phyloP scores from a whole-genome alignment of 106 monocot genomes.

The Iris macrosiphon region DNA sequence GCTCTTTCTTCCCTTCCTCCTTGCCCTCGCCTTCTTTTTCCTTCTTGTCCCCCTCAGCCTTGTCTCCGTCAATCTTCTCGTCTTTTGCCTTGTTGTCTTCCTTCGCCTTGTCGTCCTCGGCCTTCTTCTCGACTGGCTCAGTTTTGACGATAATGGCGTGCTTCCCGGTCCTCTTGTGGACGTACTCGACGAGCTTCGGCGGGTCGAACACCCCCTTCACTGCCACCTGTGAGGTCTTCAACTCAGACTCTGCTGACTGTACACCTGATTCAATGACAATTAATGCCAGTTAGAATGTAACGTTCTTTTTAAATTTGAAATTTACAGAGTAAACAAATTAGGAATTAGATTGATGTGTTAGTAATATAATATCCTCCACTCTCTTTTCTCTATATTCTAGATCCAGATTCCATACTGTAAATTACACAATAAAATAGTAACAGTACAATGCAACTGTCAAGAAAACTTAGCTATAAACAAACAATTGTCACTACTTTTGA shows the following conservation, averaged over 20 bases:
- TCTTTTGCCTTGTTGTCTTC: neutral
- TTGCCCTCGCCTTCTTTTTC: conserved; percentile 2
- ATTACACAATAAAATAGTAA: no score
- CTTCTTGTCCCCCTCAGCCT: neutral
- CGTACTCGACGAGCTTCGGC: conserved; percentile 51
- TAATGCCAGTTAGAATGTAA: no score
- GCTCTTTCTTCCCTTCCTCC: conserved; percentile 20
- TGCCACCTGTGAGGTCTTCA: conserved; percentile 64
- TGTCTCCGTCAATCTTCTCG: neutral
- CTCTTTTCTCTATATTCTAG: no score
- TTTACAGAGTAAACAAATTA: no score
- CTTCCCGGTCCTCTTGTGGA: conserved; percentile 80
- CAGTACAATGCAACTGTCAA: no score
- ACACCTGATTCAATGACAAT: conserved; percentile 34
- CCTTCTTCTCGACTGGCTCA: conserved; percentile 40
- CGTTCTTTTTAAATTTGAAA: no score
- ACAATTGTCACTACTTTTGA: no score
- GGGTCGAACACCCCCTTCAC: conserved; percentile 72
- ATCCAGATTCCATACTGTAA: no score
- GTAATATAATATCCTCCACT: no score
- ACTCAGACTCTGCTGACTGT: conserved; percentile 50
- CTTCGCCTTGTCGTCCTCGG: conserved; percentile 8
- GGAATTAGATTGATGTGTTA: no score
- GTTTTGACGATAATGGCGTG: conserved; percentile 55
- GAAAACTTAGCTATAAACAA: no score